Percentiles rank a stretch among this genome's conserved stretches.
Evolutionary conservation across 306 rosid genomes (phyloP).

Genomic region (Cucurbita ficifolia): DNA sequence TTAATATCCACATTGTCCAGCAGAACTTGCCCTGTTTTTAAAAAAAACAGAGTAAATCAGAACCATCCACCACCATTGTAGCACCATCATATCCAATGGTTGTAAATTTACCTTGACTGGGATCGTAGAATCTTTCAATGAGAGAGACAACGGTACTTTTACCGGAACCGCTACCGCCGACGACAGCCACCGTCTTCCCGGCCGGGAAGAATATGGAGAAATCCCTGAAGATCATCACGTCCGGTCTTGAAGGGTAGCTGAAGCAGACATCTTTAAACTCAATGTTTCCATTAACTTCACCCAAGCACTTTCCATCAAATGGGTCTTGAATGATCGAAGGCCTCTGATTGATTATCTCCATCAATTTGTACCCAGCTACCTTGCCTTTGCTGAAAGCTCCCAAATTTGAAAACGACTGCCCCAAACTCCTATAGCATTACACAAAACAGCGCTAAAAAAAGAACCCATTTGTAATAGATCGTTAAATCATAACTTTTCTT

Average conservation of each 20-base stretch:
- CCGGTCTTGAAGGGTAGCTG: conserved; percentile 94
- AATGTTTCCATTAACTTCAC: conserved; percentile 63
- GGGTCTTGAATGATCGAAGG: conserved; percentile 71
- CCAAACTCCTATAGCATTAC: conserved; percentile 69
- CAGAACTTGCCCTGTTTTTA: conserved; percentile 63
- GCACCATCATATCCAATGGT: neutral
- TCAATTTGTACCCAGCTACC: conserved; percentile 83
- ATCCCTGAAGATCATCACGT: conserved; percentile 58
- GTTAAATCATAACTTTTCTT: neutral
- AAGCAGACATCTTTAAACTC: conserved; percentile 81
- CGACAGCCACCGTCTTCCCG: conserved; percentile 89
- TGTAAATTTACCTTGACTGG: conserved; percentile 57
- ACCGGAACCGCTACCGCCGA: conserved; percentile 96
- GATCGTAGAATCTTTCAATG: conserved; percentile 95
- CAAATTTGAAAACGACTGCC: conserved; percentile 92
- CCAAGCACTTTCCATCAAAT: conserved; percentile 54
- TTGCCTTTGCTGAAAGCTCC: conserved; percentile 99
- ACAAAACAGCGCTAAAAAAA: neutral
- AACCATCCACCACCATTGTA: neutral
- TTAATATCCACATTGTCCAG: conserved; percentile 73
- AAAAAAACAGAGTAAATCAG: conserved; percentile 7
- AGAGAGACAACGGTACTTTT: conserved; percentile 94
- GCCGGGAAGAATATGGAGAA: conserved; percentile 90
- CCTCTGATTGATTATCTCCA: conserved; percentile 83
- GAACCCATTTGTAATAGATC: neutral